Evolutionary conservation across 345 rosid species (phyloP).

Genomic region (Dipteronia dyeriana): DNA sequence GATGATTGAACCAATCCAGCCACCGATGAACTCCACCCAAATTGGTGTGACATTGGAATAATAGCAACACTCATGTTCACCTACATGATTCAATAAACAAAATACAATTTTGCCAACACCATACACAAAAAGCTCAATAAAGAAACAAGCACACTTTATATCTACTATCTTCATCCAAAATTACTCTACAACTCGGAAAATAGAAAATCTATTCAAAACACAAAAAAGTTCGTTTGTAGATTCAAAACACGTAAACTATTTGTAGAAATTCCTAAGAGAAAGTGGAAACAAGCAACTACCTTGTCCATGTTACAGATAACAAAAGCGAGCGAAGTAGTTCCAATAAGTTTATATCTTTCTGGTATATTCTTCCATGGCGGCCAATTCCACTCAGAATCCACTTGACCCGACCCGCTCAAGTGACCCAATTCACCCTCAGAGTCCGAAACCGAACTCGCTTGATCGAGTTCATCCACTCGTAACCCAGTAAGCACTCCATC

Average conservation of each 20-base stretch:
- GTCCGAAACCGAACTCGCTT: slow-evolving; percentile 22
- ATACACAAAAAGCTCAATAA: background rate
- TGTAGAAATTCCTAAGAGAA: slow-evolving; percentile 13
- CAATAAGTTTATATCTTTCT: slow-evolving; percentile 74
- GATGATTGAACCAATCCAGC: slow-evolving; percentile 95
- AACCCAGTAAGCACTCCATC: slow-evolving; percentile 32
- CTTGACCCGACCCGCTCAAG: slow-evolving; percentile 28
- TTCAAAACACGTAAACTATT: background rate
- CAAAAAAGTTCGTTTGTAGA: too few species aligned
- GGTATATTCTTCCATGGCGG: slow-evolving; percentile 84
- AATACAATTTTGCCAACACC: background rate
- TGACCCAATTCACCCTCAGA: slow-evolving; percentile 19
- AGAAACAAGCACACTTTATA: background rate
- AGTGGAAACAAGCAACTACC: slow-evolving; percentile 37
- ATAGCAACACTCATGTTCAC: slow-evolving; percentile 95
- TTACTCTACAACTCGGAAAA: background rate
- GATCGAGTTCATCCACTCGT: slow-evolving; percentile 38
- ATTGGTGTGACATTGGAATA: slow-evolving; percentile 95
- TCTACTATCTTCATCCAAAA: background rate
- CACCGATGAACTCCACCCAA: slow-evolving; percentile 83
- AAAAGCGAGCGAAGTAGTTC: slow-evolving; percentile 88
- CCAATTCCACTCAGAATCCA: slow-evolving; percentile 61
- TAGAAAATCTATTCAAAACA: too few species aligned
- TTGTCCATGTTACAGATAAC: slow-evolving; percentile 96
- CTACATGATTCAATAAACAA: slow-evolving; percentile 38